phyloP scores from a whole-genome alignment of 2,329 filamentous ascomycete genomes.

The Fusarium protoensiforme region DNA sequence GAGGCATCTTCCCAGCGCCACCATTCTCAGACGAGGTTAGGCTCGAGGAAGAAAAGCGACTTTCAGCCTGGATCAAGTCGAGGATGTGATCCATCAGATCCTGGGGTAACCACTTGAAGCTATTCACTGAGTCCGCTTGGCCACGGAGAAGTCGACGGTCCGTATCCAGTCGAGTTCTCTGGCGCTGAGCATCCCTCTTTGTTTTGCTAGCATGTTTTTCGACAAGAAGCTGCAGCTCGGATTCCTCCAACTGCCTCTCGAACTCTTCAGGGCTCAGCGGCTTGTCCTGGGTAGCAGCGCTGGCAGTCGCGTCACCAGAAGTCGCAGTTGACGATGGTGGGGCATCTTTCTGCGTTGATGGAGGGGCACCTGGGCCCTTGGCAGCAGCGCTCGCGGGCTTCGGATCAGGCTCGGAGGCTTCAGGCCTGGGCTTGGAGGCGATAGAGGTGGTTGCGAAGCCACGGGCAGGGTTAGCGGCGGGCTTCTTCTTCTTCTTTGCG shows the following conservation, averaged over 20 bases:
- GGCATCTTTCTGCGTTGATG: conserved; percentile 44
- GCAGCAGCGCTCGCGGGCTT: conserved; percentile 28
- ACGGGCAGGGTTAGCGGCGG: conserved; percentile 84
- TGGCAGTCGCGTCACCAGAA: conserved; percentile 39
- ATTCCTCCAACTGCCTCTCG: conserved; percentile 87
- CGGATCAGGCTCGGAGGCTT: conserved; percentile 57
- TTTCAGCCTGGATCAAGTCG: conserved; percentile 76
- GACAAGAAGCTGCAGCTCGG: conserved; percentile 88
- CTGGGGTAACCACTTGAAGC: conserved; percentile 81
- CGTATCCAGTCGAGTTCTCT: conserved; percentile 82
- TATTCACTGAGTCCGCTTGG: conserved; percentile 79
- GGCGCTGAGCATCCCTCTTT: conserved; percentile 81
- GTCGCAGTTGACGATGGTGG: conserved; percentile 43
- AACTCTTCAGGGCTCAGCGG: conserved; percentile 86
- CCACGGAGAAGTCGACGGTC: conserved; percentile 84
- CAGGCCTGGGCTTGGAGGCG: conserved; percentile 81
- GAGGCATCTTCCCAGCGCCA: conserved; percentile 63
- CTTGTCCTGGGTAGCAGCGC: conserved; percentile 47
- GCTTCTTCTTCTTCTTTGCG: conserved; percentile 90
- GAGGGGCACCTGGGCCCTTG: conserved; percentile 45
- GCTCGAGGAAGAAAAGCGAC: conserved; percentile 65
- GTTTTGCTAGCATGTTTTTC: conserved; percentile 86
- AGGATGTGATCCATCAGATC: conserved; percentile 84
- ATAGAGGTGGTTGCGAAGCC: conserved; percentile 95
- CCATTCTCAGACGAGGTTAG: conserved; percentile 56